Base-by-base conservation (phyloP, 2,329 filamentous ascomycete genomes). In the Gyromitra esculenta region DNA sequence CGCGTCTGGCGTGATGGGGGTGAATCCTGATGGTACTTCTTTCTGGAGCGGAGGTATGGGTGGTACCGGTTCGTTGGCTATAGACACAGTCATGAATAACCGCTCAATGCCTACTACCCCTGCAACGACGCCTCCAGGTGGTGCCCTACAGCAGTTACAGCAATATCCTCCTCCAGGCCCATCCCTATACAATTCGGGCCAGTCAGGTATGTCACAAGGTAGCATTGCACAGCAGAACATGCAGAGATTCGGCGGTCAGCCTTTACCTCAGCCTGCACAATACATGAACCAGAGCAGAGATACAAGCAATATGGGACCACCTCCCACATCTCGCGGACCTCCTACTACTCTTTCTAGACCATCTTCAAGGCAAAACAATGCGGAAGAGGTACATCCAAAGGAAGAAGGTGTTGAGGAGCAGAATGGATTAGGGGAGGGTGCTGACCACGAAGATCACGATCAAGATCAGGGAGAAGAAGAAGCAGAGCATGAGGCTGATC, bases 91-190 rank as follows among this genome's bases (percentile, higher is more conserved):
- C 76, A 85, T 96, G 81, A 92, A 88, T 85, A 93, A 91, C 84
- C 91, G 93, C 81, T 96, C 93, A 78, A 93, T 97, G 87, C 94
- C 93, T 70, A 93, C 91, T 8, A 96, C 93, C n/a, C 93, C 93
- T 77, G 93, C 93, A 35, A 95, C 93, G 5, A 97, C 95, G 0
- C 94, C 95, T 11, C 95, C 95, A 0, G 93, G 92, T 31, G 89
- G 87, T 77, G 87, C 88, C 37, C 87, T 96, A 78, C 91, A 93
- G 80, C 90, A 88, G 81, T 93, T 97, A 87, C 91, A 91, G 80
- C 85, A 90, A 2, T 97, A 97, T 83, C 91, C 90, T 66, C 85
- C 83, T 4, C 54, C 75, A 31, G 63, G 71, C 21, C 48, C 75
- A 9, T 78, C 79, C 21, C 66, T 78, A 25, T 80, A 79, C 50